These are phyloP conservation scores for Sphagnum magellanicum DNA, from an alignment of 228 moss, liverwort and hornwort species.

Conservation along the genomic window DNA sequence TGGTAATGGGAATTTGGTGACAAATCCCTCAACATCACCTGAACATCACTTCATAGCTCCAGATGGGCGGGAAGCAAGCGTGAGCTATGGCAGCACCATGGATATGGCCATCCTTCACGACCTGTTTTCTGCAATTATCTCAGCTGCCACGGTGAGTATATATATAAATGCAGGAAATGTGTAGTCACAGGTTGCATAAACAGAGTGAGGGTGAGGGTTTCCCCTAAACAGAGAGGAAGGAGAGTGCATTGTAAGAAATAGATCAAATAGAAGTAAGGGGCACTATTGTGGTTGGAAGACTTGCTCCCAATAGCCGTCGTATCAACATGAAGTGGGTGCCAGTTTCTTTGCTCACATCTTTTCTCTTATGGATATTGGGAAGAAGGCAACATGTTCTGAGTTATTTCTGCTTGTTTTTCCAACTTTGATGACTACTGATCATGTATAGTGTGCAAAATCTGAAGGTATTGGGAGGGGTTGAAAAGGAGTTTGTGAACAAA, in stretches of 20 bases:
- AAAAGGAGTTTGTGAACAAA: conserved; percentile 43
- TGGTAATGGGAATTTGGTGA: conserved; percentile 64
- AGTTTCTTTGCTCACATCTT: too few species aligned
- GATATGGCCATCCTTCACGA: conserved; percentile 80
- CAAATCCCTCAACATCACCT: conserved; percentile 88
- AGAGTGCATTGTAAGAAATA: too few species aligned
- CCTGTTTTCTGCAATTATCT: conserved; percentile 59
- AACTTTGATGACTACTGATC: neutral
- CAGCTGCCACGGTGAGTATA: conserved; percentile 51
- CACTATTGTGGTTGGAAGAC: too few species aligned
- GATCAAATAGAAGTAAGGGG: too few species aligned
- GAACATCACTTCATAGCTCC: conserved; percentile 88
- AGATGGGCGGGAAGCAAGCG: conserved; percentile 48
- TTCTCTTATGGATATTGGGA: too few species aligned
- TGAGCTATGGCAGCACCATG: conserved; percentile 83
- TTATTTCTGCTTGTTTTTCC: too few species aligned
- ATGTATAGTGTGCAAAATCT: conserved; percentile 1
- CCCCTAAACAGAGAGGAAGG: too few species aligned
- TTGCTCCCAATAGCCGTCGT: too few species aligned
- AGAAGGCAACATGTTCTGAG: too few species aligned
- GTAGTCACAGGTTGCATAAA: neutral
- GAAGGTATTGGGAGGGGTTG: conserved; percentile 60
- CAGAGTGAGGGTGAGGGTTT: too few species aligned
- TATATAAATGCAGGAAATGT: neutral
- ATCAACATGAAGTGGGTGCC: too few species aligned